These are phyloP conservation scores for Pseudogymnoascus sp. DNA, from an alignment of 2,329 filamentous ascomycete species.

Conservation along the genomic window DNA sequence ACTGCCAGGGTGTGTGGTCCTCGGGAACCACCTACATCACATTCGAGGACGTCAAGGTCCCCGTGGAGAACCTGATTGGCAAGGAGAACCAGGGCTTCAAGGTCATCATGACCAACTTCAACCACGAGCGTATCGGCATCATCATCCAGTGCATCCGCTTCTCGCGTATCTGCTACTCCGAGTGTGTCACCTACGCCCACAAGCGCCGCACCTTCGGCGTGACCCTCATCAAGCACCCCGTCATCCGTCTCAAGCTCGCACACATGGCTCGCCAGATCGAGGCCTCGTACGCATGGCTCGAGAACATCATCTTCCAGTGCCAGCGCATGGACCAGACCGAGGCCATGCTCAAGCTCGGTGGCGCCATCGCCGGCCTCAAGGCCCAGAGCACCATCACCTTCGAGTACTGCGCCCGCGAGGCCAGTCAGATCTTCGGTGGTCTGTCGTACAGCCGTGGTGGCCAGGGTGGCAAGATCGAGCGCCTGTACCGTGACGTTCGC, in stretches of 20 bases:
- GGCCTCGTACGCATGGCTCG: conserved; percentile 93
- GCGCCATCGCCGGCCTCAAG: conserved; percentile 88
- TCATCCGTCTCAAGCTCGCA: conserved; percentile 94
- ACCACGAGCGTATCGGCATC: conserved; percentile 97
- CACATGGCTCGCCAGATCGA: conserved; percentile 99
- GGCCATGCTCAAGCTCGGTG: conserved; percentile 91
- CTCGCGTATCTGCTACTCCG: conserved; percentile 93
- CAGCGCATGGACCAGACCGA: conserved; percentile 88
- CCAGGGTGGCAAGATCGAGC: conserved; percentile 91
- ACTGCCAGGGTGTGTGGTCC: conserved; percentile 96
- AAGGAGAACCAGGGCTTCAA: conserved; percentile 98
- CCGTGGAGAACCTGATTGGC: conserved; percentile 96
- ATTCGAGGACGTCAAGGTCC: conserved; percentile 98
- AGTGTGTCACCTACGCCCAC: conserved; percentile 92
- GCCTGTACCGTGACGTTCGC: conserved; percentile 88
- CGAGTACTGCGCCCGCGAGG: conserved; percentile 95
- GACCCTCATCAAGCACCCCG: conserved; percentile 91
- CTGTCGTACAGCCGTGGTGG: conserved; percentile 87
- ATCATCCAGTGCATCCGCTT: conserved; percentile 97
- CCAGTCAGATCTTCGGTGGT: conserved; percentile 94
- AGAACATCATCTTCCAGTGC: conserved; percentile 91
- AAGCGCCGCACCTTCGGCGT: conserved; percentile 97
- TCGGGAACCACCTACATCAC: conserved; percentile 95
- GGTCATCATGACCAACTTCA: conserved; percentile 99
- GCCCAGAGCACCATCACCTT: conserved; percentile 91